Conservation (phyloP, 1,139 yeast species). For the Lodderomyces pseudojiufengensis region DNA sequence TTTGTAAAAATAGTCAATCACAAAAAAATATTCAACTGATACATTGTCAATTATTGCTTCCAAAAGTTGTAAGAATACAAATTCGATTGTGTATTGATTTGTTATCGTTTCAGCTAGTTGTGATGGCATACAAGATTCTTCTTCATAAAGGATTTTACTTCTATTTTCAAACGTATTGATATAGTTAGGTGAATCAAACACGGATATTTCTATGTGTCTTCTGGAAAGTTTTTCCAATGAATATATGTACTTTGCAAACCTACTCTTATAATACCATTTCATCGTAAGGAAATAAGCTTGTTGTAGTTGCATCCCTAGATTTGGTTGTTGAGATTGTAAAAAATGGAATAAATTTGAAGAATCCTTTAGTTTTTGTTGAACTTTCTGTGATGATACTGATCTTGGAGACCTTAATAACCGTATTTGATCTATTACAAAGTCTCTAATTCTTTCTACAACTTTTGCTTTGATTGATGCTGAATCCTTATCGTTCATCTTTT, state of each 20-base stretch:
- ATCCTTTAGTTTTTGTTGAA: slow-evolving; percentile 65
- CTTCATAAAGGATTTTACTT: slow-evolving; percentile 37
- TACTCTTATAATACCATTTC: slow-evolving; percentile 85
- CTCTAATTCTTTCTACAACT: slow-evolving; percentile 67
- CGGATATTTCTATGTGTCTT: slow-evolving; percentile 49
- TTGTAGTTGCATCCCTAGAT: slow-evolving; percentile 71
- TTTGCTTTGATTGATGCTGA: slow-evolving; percentile 45
- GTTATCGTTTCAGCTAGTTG: slow-evolving; percentile 82
- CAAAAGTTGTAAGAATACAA: slow-evolving; percentile 69
- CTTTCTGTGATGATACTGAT: slow-evolving; percentile 56
- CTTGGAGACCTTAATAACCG: slow-evolving; percentile 52
- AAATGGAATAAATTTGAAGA: slow-evolving; percentile 62
- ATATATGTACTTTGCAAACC: slow-evolving; percentile 75
- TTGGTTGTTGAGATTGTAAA: slow-evolving; percentile 49
- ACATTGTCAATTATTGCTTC: slow-evolving; percentile 74
- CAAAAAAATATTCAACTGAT: slow-evolving; percentile 71
- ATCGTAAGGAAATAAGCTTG: slow-evolving; percentile 83
- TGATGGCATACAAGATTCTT: slow-evolving; percentile 49
- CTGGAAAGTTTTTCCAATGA: slow-evolving; percentile 65
- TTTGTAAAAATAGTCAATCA: slow-evolving; percentile 65
- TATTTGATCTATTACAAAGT: slow-evolving; percentile 60
- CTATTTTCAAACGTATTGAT: slow-evolving; percentile 56
- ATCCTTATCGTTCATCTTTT: slow-evolving; percentile 30
- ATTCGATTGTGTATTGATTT: slow-evolving; percentile 65
- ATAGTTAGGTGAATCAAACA: slow-evolving; percentile 51